These are phyloP conservation scores for Aspergillus brunneoviolaceus DNA, from an alignment of 2,329 filamentous ascomycete species.

Conservation along the genomic window DNA sequence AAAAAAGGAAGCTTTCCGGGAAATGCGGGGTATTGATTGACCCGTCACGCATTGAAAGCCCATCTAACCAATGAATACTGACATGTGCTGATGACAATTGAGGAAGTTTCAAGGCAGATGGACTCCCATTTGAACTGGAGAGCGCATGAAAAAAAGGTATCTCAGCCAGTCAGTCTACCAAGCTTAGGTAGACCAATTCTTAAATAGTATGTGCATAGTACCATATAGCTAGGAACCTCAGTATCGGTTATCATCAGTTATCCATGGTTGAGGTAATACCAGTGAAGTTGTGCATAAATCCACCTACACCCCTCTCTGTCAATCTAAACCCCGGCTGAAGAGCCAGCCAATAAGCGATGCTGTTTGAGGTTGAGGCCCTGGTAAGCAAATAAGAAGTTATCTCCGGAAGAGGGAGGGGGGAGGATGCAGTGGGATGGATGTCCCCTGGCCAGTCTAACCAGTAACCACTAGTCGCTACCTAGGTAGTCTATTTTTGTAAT, in stretches of 20 bases:
- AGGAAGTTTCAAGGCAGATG: not conserved
- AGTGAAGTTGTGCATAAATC: not conserved
- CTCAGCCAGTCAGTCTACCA: not conserved
- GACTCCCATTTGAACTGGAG: not conserved
- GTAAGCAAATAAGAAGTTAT: too few species aligned
- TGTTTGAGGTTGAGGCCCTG: too few species aligned
- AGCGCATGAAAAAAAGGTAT: not conserved
- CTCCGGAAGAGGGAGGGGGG: too few species aligned
- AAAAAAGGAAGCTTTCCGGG: not conserved
- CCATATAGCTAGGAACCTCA: too few species aligned
- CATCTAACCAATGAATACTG: conserved; percentile 1
- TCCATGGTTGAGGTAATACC: not conserved
- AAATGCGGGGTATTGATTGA: conserved; percentile 9
- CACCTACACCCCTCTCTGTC: not conserved
- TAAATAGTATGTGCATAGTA: too few species aligned
- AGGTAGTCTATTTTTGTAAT: too few species aligned
- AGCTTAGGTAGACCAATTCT: not conserved
- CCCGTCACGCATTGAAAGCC: not conserved
- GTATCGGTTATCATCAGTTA: too few species aligned
- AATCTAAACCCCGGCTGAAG: not conserved
- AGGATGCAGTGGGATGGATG: too few species aligned
- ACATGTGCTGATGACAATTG: not conserved
- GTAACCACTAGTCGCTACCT: too few species aligned
- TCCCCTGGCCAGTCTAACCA: too few species aligned
- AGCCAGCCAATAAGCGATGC: too few species aligned